phyloP scores from a whole-genome alignment of 2,329 filamentous ascomycete species.

The Penicillium sp. region DNA sequence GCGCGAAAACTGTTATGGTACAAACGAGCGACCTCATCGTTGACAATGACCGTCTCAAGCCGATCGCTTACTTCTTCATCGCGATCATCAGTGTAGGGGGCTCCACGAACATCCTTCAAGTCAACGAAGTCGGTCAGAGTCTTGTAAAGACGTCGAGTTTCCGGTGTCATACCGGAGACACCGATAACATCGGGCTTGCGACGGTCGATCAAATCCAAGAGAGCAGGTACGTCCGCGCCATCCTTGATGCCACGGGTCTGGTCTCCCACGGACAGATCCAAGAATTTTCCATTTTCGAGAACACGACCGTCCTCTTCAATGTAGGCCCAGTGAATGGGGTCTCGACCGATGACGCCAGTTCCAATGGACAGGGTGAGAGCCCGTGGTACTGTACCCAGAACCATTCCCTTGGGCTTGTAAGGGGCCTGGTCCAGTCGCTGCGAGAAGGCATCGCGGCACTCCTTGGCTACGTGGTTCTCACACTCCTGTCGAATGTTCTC shows the following conservation, averaged over 20 bases:
- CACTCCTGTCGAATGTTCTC: constrained; percentile 93
- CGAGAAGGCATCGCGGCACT: constrained; percentile 86
- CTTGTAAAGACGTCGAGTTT: constrained; percentile 81
- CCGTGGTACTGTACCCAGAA: constrained; percentile 83
- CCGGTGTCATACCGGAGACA: constrained; percentile 85
- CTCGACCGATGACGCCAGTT: constrained; percentile 72
- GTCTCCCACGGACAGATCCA: constrained; percentile 72
- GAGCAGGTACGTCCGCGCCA: constrained; percentile 68
- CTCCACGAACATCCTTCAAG: constrained; percentile 76
- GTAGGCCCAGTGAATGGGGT: constrained; percentile 88
- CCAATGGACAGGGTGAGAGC: constrained; percentile 89
- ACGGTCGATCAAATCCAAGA: constrained; percentile 79
- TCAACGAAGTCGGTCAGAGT: constrained; percentile 80
- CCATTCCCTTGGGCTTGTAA: constrained; percentile 92
- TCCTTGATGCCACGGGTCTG: constrained; percentile 71
- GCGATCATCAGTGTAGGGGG: constrained; percentile 84
- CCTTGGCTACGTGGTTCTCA: constrained; percentile 87
- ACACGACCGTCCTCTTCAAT: constrained; percentile 91
- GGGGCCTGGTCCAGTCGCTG: constrained; percentile 93
- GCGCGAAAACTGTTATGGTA: constrained; percentile 91
- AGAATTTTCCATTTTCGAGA: constrained; percentile 85
- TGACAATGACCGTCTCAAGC: constrained; percentile 88
- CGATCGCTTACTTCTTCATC: constrained; percentile 77
- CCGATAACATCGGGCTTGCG: constrained; percentile 88
- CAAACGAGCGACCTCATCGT: constrained; percentile 94